Base-by-base conservation (phyloP, 306 rosid genomes). In the Parietaria judaica region DNA sequence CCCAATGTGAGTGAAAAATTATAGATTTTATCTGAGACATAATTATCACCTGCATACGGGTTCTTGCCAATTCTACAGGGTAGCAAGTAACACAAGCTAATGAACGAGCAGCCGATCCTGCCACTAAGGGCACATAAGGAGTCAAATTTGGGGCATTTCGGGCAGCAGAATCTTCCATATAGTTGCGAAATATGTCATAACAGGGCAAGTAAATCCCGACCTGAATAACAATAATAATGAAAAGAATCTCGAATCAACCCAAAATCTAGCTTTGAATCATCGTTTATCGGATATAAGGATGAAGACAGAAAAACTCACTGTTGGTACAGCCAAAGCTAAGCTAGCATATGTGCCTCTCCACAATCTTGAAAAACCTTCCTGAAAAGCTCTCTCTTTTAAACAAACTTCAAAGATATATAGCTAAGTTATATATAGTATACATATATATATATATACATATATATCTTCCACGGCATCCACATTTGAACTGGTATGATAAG, bases 301-400 rank as follows among this genome's bases (percentile, higher is more conserved):
- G 43, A 65, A 64, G 43, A 44, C 51, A 62, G 66, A 39, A 69
- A 44, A 31, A 73, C 90, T 86, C 79, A 92, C 99, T 9, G 95
- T 84, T 75, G 99, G 99, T 62, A 92, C 79, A 80, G 99, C 95
- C 83, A 92, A 72, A 50, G 90, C 80, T 73, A 92, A 80, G 78
- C 99, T 92, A 58, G 96, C 96, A 71, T 60, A 59, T 37, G 99
- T 88, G 77, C 99, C 99, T 76, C 96, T 86, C 99, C 99, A 92
- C 75, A 92, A 61, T 72, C 81, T 84, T 46, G 68, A 16, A 61
- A 86, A 77, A 45, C 99, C 99, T 78, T 92, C 99, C 98, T 92
- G 98, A 95, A 82, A 76, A 76, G 71, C 58, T 70, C 36, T 74
- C 54, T 59, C 81, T 81, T 72, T 71, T 65, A 52, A 41, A 50